Percentiles rank a stretch among this genome's conserved stretches.
Conservation (phyloP, 1,139 yeast species). For the Blastobotrys indianensis region DNA sequence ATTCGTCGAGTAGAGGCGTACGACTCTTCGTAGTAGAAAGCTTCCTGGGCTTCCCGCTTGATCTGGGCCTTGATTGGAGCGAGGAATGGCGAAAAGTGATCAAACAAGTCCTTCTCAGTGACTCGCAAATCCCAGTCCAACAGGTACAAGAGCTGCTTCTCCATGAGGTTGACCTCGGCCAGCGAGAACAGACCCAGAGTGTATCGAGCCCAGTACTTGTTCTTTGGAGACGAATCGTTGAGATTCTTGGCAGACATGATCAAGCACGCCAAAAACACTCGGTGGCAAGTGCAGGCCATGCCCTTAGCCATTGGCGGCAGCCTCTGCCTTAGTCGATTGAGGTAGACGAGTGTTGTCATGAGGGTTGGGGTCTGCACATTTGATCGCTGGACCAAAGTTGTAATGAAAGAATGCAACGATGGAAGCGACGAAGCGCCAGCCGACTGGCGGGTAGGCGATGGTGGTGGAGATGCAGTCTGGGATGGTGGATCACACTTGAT, state of each 20-base stretch:
- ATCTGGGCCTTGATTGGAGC: slow-evolving; percentile 52
- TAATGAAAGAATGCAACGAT: slow-evolving; percentile 59
- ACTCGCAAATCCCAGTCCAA: slow-evolving; percentile 80
- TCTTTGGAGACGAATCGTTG: slow-evolving; percentile 90
- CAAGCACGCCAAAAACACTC: slow-evolving; percentile 82
- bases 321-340: slow-evolving; percentile 65
- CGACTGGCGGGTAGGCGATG: slow-evolving; percentile 37
- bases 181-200: slow-evolving; percentile 75
- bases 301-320: slow-evolving; percentile 89
- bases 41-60: slow-evolving; percentile 17
- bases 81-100: slow-evolving; percentile 69
- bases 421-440: slow-evolving; percentile 24
- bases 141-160: slow-evolving; percentile 74
- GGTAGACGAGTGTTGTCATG: slow-evolving; percentile 83
- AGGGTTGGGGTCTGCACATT: slow-evolving; percentile 93
- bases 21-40: slow-evolving; percentile 8
- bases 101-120: slow-evolving; percentile 59
- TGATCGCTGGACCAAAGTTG: slow-evolving; percentile 64
- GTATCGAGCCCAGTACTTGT: slow-evolving; percentile 92
- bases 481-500: slow-evolving; percentile 46
- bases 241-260: slow-evolving; percentile 85
- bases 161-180: slow-evolving; percentile 84
- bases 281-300: slow-evolving; percentile 87
- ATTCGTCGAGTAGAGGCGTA: slow-evolving; percentile 3
- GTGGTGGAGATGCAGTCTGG: slow-evolving; percentile 41